Evolutionary conservation across 768 basidiomycete genomes (phyloP), one percentile per base, ranked within the genome.

Genomic region (Boletus coccyginus): DNA sequence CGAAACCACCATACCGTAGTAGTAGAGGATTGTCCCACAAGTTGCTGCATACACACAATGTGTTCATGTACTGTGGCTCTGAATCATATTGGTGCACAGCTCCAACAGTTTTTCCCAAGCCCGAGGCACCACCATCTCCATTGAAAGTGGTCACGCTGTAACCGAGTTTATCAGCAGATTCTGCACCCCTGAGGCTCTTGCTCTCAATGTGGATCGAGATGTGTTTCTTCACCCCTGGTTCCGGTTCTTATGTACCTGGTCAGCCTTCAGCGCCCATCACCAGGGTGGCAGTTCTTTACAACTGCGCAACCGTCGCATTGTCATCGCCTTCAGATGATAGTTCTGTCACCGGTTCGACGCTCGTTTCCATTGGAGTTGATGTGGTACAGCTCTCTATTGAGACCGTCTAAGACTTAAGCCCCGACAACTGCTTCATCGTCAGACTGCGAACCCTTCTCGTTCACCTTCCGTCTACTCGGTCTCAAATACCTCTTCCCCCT

Each of bases 391-490:
- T 52, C 40, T 27, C 11, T 17, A 24, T 16, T 14, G 7, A 33
- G 12, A 14, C 51, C 39, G 6, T 16, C 41, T 50, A n/a, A n/a
- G n/a, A n/a, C n/a, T 57, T 57, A 65, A 59, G 47, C 39, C 29
- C 19, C 1, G 7, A 7, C 11, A 9, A 48, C 39, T 21, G 17
- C n/a, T 31, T 44, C 27, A 19, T 21, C 43, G 0, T 19, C 43
- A 40, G 47, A 35, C 41, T 9, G 16, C 9, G 31, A 21, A 29
- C 44, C 33, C 38, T 16, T 31, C 50, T 31, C 50, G 14, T 31
- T 41, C 33, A 13, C 17, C 51, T 39, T 44, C 56, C 21, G 0
- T 45, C 46, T 11, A 6, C 36, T 35, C 17, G 24, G 27, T 5
- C 5, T 29, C 48, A 27, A 8, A 8, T 13, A 31, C n/a, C 39